Evolutionary conservation across 169 alveolate genomes (phyloP).

Genomic region (Perkinsus olseni): DNA sequence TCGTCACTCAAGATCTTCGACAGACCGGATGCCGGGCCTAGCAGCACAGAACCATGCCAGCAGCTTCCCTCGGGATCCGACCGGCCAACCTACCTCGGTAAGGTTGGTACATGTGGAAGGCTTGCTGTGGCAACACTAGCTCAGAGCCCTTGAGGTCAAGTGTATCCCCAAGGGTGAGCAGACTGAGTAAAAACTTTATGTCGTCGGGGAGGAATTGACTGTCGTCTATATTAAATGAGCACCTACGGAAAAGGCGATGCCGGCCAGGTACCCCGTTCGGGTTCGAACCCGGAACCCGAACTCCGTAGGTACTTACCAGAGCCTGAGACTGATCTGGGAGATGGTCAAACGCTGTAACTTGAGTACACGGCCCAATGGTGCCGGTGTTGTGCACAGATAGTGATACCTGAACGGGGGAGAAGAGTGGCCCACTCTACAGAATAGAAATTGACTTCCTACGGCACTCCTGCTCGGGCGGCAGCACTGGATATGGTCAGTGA

Average conservation of each 20-base stretch:
- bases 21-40: neutral
- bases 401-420: neutral
- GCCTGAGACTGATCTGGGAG: neutral
- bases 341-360: neutral
- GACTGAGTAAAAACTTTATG: neutral
- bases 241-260: neutral
- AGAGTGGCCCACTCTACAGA: neutral
- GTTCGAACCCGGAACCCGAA: no score
- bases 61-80: neutral
- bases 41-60: neutral
- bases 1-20: neutral
- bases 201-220: neutral
- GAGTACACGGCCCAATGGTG: neutral
- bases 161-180: neutral
- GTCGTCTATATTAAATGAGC: neutral
- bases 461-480: neutral
- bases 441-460: neutral
- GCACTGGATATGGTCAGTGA: neutral
- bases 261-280: no score
- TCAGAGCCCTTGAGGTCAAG: neutral
- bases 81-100: neutral
- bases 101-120: neutral
- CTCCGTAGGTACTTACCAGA: neutral
- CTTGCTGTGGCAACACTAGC: neutral
- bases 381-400: neutral